Evolutionary conservation across 352 stramenopile species (phyloP), one percentile per base, ranked within the genome.

Genomic region (Phytophthora foliorum): DNA sequence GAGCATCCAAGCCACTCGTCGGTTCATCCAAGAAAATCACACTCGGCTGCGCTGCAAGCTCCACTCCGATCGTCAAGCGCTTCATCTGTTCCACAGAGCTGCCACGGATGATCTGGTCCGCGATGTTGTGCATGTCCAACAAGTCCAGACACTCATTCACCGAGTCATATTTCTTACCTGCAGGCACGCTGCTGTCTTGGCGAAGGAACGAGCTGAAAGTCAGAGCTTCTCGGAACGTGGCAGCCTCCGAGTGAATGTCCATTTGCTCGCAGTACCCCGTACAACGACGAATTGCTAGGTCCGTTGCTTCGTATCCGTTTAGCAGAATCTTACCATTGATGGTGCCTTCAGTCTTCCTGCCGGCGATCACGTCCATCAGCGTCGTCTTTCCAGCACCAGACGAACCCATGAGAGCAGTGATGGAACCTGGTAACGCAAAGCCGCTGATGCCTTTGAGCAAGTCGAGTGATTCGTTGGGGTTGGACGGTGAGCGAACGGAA

Each of bases 301-400:
- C 67, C 0, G 50, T 81, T 2, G 74, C 69, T 7, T 61, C 49
- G 27, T 77, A 70, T 13, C 69, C 73, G 39, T 83, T 87, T 1
- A 69, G 69, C 21, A 78, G 22, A 19, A 95, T 82, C 8, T 91
- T 69, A 16, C 89, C 89, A 3, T 58, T 71, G 57, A 91, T 83
- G 6, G 69, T 80, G 13, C 94, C 94, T 29, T 66, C 74, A 16
- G 74, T 82, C 55, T 85, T 62, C 32, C 94, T 76, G 19, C 95
- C 74, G 7, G 92, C 88, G 54, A 98, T 93, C 4, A 98, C 91
- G 75, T 98, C 92, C 64, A 97, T 91, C 10, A 98, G 73, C 2
- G 94, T 98, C 31, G 79, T 92, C 52, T 86, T 95, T 14, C 87
- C 88, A 34, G 86, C 83, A 44, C 84, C 89, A 49, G 67, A 89